Evolutionary conservation across 805 yeast genomes (phyloP).

Genomic region (Yarrowia divulgata): DNA sequence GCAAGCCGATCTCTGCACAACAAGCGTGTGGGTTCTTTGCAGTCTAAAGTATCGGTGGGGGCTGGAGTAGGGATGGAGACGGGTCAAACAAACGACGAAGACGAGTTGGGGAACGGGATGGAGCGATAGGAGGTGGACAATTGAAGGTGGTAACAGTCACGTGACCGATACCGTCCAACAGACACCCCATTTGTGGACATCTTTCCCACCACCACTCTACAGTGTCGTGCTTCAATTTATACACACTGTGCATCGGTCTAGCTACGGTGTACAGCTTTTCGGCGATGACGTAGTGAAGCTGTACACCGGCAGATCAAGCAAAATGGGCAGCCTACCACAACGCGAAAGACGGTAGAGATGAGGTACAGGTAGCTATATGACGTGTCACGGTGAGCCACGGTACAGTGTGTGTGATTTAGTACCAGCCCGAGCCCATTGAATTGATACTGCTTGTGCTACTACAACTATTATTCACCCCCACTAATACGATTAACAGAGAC

Average conservation of each 20-base stretch:
- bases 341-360: conserved; percentile 2
- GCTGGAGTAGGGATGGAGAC: no score
- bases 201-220: background rate
- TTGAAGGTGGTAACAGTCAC: no score
- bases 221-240: conserved; percentile 13
- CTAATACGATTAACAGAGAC: no score
- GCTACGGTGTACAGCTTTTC: background rate
- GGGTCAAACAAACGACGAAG: no score
- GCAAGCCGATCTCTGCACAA: conserved; percentile 27
- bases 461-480: no score
- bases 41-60: background rate
- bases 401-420: background rate
- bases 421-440: background rate
- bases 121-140: no score
- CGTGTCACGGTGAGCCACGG: conserved; percentile 21
- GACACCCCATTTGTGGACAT: no score
- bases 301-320: conserved; percentile 2
- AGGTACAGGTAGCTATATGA: background rate
- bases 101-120: no score
- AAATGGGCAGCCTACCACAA: conserved; percentile 17
- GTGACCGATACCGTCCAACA: no score
- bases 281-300: no score
- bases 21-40: conserved; percentile 25
- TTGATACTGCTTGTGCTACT: no score
- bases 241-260: conserved; percentile 18